phyloP scores from a whole-genome alignment of 2,329 filamentous ascomycete genomes.

The Paraphoma sp. region DNA sequence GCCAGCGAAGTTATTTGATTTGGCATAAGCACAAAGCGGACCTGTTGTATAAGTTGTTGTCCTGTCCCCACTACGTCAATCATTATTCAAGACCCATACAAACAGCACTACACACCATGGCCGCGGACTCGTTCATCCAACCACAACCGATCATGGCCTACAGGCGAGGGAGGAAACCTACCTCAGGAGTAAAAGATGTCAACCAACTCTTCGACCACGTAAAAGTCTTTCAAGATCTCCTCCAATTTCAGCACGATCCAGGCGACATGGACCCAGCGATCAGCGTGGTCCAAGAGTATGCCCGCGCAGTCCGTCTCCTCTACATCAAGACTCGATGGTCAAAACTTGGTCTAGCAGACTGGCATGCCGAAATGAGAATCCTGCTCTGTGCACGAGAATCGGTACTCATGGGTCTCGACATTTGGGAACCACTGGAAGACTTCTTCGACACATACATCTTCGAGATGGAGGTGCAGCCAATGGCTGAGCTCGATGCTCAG shows the following conservation, averaged over 20 bases:
- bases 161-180: not conserved
- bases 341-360: conserved; percentile 3
- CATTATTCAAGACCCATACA: not conserved
- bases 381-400: conserved; percentile 1
- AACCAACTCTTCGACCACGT: conserved; percentile 3
- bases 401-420: conserved; percentile 1
- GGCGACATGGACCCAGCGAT: conserved; percentile 1
- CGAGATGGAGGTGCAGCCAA: conserved; percentile 6
- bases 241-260: conserved; percentile 3
- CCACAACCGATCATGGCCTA: not conserved
- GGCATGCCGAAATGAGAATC: conserved; percentile 5
- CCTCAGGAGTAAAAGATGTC: not conserved
- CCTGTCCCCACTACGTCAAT: not conserved
- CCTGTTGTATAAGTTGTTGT: not conserved
- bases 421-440: conserved; percentile 6
- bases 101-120: not conserved
- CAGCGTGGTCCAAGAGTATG: conserved; percentile 4
- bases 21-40: not conserved
- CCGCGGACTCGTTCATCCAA: not conserved
- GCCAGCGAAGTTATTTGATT: not conserved
- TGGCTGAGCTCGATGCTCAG: not conserved
- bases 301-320: conserved; percentile 3
- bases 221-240: conserved; percentile 2
- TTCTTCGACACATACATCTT: conserved; percentile 7
- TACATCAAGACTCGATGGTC: conserved; percentile 5